Evolutionary conservation across 768 basidiomycete species (phyloP).

Genomic region (Arthromyces matolae): DNA sequence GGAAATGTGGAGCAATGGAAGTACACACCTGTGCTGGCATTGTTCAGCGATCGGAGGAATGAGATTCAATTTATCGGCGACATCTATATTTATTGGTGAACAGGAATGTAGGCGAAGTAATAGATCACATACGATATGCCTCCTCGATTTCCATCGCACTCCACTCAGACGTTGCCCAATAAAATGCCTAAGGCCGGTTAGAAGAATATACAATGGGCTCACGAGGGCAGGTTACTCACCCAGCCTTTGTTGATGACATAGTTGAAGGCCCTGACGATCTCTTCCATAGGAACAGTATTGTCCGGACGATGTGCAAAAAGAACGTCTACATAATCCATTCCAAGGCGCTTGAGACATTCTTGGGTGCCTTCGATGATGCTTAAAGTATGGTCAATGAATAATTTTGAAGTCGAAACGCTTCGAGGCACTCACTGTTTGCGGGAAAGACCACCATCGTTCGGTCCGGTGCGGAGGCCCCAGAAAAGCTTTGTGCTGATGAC

Average conservation of each 20-base stretch:
- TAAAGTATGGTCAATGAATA: constrained; percentile 15
- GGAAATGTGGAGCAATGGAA: neutral
- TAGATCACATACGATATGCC: constrained; percentile 38
- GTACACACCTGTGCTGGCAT: constrained; percentile 64
- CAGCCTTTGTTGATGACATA: constrained; percentile 70
- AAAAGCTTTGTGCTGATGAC: constrained; percentile 78
- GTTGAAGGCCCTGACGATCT: constrained; percentile 80
- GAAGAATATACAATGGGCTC: neutral
- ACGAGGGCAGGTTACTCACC: constrained; percentile 28
- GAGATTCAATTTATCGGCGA: constrained; percentile 64
- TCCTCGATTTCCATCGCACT: constrained; percentile 57
- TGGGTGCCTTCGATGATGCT: constrained; percentile 73
- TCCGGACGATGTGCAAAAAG: constrained; percentile 71
- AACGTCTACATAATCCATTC: constrained; percentile 73
- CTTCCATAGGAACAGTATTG: constrained; percentile 63
- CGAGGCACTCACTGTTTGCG: constrained; percentile 50
- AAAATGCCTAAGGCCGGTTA: constrained; percentile 44
- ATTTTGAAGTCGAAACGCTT: neutral
- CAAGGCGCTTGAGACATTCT: constrained; percentile 61
- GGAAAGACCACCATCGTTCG: constrained; percentile 53
- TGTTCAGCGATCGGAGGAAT: constrained; percentile 75
- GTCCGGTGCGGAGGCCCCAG: constrained; percentile 64
- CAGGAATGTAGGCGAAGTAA: neutral
- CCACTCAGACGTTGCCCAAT: constrained; percentile 77
- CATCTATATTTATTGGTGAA: constrained; percentile 39